These are phyloP conservation scores for Aspergillus arachidicola DNA, from an alignment of 2,329 filamentous ascomycete species.

Conservation along the genomic window DNA sequence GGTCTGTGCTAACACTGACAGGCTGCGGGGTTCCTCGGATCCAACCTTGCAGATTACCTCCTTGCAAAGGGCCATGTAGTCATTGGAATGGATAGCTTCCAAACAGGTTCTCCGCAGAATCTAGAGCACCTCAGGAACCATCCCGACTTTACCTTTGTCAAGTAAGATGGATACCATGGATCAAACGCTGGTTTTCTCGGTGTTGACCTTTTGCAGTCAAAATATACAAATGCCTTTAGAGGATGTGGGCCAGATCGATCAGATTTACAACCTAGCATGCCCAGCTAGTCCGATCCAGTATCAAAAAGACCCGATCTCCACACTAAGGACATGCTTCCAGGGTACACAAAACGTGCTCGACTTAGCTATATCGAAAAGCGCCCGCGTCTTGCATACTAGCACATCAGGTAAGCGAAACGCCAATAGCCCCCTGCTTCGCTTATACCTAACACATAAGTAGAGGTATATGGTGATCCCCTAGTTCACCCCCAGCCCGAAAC, in stretches of 20 bases:
- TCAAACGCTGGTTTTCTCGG: neutral
- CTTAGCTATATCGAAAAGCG: neutral
- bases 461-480: neutral
- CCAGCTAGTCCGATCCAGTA: neutral
- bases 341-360: neutral
- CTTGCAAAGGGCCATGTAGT: neutral
- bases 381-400: neutral
- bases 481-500: neutral
- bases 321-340: neutral
- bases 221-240: neutral
- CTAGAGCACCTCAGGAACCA: neutral
- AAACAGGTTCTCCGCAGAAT: neutral
- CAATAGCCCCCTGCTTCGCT: neutral
- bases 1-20: neutral
- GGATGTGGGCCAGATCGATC: neutral
- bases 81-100: neutral
- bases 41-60: neutral
- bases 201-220: neutral
- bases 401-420: neutral
- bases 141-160: neutral
- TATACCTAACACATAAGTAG: neutral
- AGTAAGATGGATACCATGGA: neutral
- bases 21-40: neutral
- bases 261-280: neutral
- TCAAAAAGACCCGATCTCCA: neutral